phyloP scores from a whole-genome alignment of 179 eudicot species.

The Actinidia arguta region DNA sequence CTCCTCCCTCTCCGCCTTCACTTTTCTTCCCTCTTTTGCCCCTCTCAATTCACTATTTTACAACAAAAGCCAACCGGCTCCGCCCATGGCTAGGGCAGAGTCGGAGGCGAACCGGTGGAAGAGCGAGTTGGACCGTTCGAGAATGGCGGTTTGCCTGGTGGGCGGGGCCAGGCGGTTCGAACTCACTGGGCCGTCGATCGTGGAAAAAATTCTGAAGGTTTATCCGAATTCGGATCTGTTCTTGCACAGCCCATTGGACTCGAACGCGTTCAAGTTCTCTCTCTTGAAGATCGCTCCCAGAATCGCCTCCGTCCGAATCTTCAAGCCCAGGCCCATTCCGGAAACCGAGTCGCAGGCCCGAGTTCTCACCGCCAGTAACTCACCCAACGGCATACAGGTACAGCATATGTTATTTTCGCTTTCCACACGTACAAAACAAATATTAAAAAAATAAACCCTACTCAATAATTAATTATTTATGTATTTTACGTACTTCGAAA shows the following conservation, averaged over 20 bases:
- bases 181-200: constrained; percentile 85
- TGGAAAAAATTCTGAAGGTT: constrained; percentile 48
- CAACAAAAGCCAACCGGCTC: too few relatives aligned
- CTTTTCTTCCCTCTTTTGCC: constrained; percentile 27
- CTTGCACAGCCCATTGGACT: constrained; percentile 71
- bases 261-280: constrained; percentile 58
- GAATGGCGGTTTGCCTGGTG: constrained; percentile 84
- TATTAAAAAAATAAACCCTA: too few relatives aligned
- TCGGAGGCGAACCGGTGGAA: background rate
- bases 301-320: constrained; percentile 58
- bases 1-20: constrained; percentile 22
- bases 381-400: constrained; percentile 95
- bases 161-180: constrained; percentile 91
- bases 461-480: background rate
- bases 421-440: too few relatives aligned
- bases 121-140: constrained; percentile 42
- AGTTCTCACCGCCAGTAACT: constrained; percentile 73
- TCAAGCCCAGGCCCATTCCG: constrained; percentile 46
- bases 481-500: background rate
- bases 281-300: constrained; percentile 55
- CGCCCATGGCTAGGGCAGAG: too few relatives aligned
- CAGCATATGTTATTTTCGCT: too few relatives aligned
- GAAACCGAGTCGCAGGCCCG: constrained; percentile 64
- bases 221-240: constrained; percentile 76
- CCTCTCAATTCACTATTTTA: constrained; percentile 28